Conservation (phyloP, 345 rosid species). For the Acer saccharum region DNA sequence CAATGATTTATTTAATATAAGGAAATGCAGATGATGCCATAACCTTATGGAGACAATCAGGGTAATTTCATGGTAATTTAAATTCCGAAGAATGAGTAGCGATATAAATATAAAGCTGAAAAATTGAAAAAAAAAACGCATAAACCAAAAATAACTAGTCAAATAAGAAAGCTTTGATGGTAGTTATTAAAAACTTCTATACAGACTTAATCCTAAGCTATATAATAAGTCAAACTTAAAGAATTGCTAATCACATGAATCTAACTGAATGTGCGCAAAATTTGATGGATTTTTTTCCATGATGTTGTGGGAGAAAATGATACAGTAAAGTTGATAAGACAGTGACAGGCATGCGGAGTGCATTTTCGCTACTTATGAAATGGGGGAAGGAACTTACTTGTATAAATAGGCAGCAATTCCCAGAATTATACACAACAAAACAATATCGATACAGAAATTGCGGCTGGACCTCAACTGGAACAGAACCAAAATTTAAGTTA, state of each 20-base stretch:
- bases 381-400: slow-evolving; percentile 68
- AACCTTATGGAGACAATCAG: neutral
- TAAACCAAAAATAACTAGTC: neutral
- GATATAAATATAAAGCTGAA: neutral
- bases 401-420: slow-evolving; percentile 98
- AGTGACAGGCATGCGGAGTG: neutral
- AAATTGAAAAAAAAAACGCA: neutral
- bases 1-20: neutral
- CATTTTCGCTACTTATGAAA: slow-evolving; percentile 4
- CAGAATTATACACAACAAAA: slow-evolving; percentile 79
- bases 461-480: slow-evolving; percentile 96
- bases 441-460: slow-evolving; percentile 95
- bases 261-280: neutral
- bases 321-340: neutral
- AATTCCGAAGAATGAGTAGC: neutral
- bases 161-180: neutral
- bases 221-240: neutral
- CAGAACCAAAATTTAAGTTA: slow-evolving; percentile 28
- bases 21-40: neutral
- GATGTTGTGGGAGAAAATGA: neutral
- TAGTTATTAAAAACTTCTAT: neutral
- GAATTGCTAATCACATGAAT: neutral
- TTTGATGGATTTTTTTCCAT: neutral
- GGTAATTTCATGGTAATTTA: neutral
- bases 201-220: slow-evolving; percentile 3